A percentile compares a stretch with the other conserved stretches of the same genome.
Evolutionary conservation across 169 alveolate genomes (phyloP).

Genomic region (Plasmodium adleri): DNA sequence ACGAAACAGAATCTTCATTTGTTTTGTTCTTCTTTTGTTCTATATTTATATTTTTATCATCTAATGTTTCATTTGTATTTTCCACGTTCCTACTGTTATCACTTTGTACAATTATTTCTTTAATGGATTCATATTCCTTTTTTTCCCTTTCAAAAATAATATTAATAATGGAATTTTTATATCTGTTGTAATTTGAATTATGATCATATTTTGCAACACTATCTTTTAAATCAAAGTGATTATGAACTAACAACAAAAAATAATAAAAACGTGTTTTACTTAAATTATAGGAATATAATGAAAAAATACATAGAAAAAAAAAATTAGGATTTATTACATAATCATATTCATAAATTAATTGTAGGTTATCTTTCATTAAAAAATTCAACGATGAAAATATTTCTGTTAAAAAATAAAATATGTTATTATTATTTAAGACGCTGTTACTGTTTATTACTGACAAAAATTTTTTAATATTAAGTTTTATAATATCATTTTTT

Average conservation of each 20-base stretch:
- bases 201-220: slow-evolving; percentile 43
- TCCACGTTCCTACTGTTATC: slow-evolving; percentile 1
- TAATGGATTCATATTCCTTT: slow-evolving; percentile 55
- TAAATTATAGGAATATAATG: slow-evolving; percentile 60
- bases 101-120: slow-evolving; percentile 26
- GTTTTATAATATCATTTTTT: slow-evolving; percentile 59
- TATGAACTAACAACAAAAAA: slow-evolving; percentile 67
- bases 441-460: slow-evolving; percentile 23
- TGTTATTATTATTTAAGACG: slow-evolving; percentile 56
- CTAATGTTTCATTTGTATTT: slow-evolving; percentile 2
- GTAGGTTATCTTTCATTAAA: slow-evolving; percentile 31
- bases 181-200: slow-evolving; percentile 34
- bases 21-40: slow-evolving; percentile 22
- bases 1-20: background rate
- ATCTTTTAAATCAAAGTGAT: slow-evolving; percentile 23
- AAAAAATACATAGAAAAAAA: slow-evolving; percentile 68
- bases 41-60: slow-evolving; percentile 17
- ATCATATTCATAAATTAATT: slow-evolving; percentile 35
- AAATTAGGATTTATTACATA: slow-evolving; percentile 50
- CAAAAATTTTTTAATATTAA: slow-evolving; percentile 36
- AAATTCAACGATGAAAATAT: slow-evolving; percentile 59
- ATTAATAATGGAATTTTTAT: slow-evolving; percentile 27
- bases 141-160: slow-evolving; percentile 68
- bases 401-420: slow-evolving; percentile 72
- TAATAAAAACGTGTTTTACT: slow-evolving; percentile 71